These are phyloP conservation scores for Chiua sp. DNA, from an alignment of 1,284 basidiomycete species.

Conservation along the genomic window DNA sequence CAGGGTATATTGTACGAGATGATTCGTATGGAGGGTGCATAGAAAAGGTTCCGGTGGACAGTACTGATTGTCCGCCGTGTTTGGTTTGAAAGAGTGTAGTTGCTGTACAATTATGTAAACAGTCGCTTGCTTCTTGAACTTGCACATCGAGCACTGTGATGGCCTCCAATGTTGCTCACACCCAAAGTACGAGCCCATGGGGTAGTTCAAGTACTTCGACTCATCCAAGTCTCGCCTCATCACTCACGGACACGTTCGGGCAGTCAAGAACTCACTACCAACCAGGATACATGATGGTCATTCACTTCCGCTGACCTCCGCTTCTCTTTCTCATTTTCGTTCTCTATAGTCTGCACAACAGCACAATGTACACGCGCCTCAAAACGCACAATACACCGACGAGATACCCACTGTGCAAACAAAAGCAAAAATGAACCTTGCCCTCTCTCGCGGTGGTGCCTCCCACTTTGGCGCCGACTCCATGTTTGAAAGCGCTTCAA, in stretches of 20 bases:
- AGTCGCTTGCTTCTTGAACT: not conserved
- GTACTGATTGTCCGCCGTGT: too few species aligned
- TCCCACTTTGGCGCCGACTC: slow-evolving; percentile 79
- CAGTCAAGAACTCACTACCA: slow-evolving; percentile 78
- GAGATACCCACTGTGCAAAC: slow-evolving; percentile 74
- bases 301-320: slow-evolving; percentile 9
- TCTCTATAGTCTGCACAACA: slow-evolving; percentile 60
- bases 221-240: slow-evolving; percentile 26
- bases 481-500: slow-evolving; percentile 76
- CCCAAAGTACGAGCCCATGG: slow-evolving; percentile 31
- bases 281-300: slow-evolving; percentile 75
- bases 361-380: slow-evolving; percentile 58
- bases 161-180: slow-evolving; percentile 29
- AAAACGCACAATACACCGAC: slow-evolving; percentile 64
- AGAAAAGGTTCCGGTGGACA: too few species aligned
- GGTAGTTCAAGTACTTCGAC: slow-evolving; percentile 29
- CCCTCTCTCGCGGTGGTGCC: slow-evolving; percentile 61
- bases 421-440: slow-evolving; percentile 76
- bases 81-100: too few species aligned
- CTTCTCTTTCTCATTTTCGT: slow-evolving; percentile 1
- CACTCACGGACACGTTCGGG: slow-evolving; percentile 57
- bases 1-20: too few species aligned
- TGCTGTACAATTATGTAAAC: too few species aligned
- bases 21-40: too few species aligned
- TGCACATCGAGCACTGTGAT: slow-evolving; percentile 9